These are phyloP conservation scores for Candolleomyces efflorescens DNA, from an alignment of 768 basidiomycete genomes.

Conservation along the genomic window DNA sequence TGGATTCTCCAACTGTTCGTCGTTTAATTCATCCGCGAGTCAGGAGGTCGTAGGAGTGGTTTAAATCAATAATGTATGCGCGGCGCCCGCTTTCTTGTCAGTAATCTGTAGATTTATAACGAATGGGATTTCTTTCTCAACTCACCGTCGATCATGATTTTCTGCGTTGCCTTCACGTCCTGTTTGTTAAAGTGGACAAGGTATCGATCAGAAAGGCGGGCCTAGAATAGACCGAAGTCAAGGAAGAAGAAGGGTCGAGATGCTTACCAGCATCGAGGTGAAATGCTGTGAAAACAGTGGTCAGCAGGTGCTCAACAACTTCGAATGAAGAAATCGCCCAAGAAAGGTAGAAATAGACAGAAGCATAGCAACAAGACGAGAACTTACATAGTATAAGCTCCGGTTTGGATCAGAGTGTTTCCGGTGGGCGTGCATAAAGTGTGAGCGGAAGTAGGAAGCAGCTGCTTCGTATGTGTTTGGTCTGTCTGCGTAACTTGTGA, in stretches of 20 bases:
- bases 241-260: not conserved
- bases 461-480: slow-evolving; percentile 69
- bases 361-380: not conserved
- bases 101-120: not conserved
- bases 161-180: slow-evolving; percentile 66
- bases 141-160: slow-evolving; percentile 59
- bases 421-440: slow-evolving; percentile 73
- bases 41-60: too few species aligned
- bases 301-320: slow-evolving; percentile 3
- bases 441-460: slow-evolving; percentile 79
- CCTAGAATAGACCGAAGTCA: not conserved
- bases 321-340: not conserved
- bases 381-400: slow-evolving; percentile 60
- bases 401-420: slow-evolving; percentile 58
- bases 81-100: too few species aligned
- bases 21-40: too few species aligned
- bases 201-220: not conserved
- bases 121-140: slow-evolving; percentile 4
- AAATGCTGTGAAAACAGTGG: slow-evolving; percentile 45
- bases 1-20: slow-evolving; percentile 55
- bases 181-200: slow-evolving; percentile 19
- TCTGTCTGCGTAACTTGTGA: slow-evolving; percentile 73
- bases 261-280: slow-evolving; percentile 60
- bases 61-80: too few species aligned
- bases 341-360: not conserved